Percentiles rank a stretch among this genome's conserved stretches.
Conservation (phyloP, 208 protist genomes). For the Trypanosoma melophagium region DNA sequence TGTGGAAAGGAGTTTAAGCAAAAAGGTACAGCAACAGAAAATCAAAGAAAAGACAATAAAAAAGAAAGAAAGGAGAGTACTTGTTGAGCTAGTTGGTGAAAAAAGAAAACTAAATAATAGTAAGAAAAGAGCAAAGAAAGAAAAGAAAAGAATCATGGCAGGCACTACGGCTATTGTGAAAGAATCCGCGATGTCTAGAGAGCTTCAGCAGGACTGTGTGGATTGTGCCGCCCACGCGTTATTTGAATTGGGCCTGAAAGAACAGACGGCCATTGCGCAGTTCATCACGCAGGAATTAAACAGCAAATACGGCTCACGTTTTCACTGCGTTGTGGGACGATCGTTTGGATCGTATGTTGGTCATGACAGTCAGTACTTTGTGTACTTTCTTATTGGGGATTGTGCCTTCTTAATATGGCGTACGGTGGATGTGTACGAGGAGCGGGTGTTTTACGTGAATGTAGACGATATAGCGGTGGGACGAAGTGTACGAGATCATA, state of each 20-base stretch:
- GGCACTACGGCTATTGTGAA: constrained; percentile 66
- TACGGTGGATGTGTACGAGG: constrained; percentile 49
- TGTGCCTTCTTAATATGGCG: constrained; percentile 98
- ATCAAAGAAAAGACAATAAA: neutral
- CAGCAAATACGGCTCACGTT: constrained; percentile 97
- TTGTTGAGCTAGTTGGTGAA: neutral
- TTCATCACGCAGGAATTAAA: constrained; percentile 99
- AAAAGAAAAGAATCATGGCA: constrained; percentile 39
- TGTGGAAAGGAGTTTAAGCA: neutral
- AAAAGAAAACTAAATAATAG: constrained; percentile 1
- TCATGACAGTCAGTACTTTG: constrained; percentile 97
- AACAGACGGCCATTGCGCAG: constrained; percentile 98
- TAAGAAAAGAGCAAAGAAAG: neutral
- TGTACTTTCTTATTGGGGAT: constrained; percentile 99
- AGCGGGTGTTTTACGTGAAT: constrained; percentile 32
- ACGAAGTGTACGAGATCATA: neutral
- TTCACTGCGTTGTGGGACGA: constrained; percentile 99
- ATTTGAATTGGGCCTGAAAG: constrained; percentile 40
- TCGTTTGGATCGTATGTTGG: constrained; percentile 99
- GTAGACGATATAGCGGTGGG: constrained; percentile 28
- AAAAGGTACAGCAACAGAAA: neutral
- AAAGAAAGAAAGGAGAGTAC: neutral
- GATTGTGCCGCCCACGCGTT: constrained; percentile 84
- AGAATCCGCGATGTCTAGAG: constrained; percentile 76
- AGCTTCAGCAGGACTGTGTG: constrained; percentile 86